Conservation (phyloP, 352 stramenopile genomes). For the Globisporangium parvum region DNA sequence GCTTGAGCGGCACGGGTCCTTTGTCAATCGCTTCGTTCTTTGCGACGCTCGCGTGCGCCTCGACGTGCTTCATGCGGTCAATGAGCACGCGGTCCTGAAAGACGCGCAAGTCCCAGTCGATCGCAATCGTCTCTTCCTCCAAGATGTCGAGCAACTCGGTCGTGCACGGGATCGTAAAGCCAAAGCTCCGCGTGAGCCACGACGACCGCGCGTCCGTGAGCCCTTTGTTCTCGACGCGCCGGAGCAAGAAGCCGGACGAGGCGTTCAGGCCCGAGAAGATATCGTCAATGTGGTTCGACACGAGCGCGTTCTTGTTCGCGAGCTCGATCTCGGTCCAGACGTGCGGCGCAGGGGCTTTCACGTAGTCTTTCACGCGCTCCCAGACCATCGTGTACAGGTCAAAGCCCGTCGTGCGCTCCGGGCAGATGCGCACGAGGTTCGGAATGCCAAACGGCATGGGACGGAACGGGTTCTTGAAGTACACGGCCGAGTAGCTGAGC, state of each 20-base stretch:
- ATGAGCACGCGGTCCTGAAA: conserved; percentile 80
- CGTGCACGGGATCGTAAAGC: conserved; percentile 75
- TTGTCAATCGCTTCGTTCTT: conserved; percentile 87
- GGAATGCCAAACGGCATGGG: conserved; percentile 81
- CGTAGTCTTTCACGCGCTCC: conserved; percentile 79
- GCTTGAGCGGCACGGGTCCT: conserved; percentile 71
- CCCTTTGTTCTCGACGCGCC: conserved; percentile 79
- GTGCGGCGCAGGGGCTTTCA: conserved; percentile 35
- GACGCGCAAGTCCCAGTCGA: conserved; percentile 82
- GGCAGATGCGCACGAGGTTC: conserved; percentile 81
- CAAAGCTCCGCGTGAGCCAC: conserved; percentile 80
- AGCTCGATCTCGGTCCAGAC: conserved; percentile 30
- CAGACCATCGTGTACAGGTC: conserved; percentile 81
- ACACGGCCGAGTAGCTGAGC: conserved; percentile 82
- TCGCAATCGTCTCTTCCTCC: conserved; percentile 83
- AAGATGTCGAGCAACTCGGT: conserved; percentile 68
- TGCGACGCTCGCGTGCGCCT: conserved; percentile 72
- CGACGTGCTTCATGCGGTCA: conserved; percentile 84
- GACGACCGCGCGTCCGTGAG: conserved; percentile 70
- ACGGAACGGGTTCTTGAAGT: conserved; percentile 88
- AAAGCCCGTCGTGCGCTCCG: conserved; percentile 72
- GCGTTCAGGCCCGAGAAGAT: conserved; percentile 74
- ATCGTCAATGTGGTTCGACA: conserved; percentile 73
- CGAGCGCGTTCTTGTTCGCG: conserved; percentile 22
- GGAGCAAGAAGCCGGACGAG: conserved; percentile 71